Conservation (phyloP, 2,329 filamentous ascomycete genomes). For the Pyrenophora seminiperda region DNA sequence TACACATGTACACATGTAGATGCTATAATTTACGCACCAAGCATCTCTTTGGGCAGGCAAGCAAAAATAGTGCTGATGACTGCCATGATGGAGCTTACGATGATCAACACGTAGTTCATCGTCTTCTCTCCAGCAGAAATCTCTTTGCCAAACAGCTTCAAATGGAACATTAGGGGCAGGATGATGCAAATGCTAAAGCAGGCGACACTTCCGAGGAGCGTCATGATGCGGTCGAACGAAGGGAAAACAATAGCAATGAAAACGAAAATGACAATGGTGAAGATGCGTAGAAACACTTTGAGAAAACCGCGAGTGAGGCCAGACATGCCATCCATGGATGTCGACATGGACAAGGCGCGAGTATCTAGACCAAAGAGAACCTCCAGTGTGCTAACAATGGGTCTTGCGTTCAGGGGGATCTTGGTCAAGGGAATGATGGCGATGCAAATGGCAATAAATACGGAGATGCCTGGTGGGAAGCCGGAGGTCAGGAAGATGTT, state of each 20-base stretch:
- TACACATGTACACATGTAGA: not conserved
- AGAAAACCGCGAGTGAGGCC: slow-evolving; percentile 62
- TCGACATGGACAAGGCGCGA: slow-evolving; percentile 57
- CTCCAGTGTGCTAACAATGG: slow-evolving; percentile 84
- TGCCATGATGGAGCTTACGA: slow-evolving; percentile 71
- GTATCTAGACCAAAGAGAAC: slow-evolving; percentile 75
- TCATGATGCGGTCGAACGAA: slow-evolving; percentile 87
- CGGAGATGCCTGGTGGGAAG: slow-evolving; percentile 74
- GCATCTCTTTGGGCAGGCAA: slow-evolving; percentile 74
- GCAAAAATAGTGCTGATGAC: slow-evolving; percentile 83
- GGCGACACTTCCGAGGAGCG: slow-evolving; percentile 83
- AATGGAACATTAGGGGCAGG: slow-evolving; percentile 83
- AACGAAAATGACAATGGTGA: slow-evolving; percentile 73
- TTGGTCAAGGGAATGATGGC: slow-evolving; percentile 95
- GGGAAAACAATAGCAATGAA: slow-evolving; percentile 75
- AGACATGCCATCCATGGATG: slow-evolving; percentile 59
- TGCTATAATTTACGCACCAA: slow-evolving; percentile 10
- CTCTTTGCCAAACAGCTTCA: slow-evolving; percentile 83
- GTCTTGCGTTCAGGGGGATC: slow-evolving; percentile 86
- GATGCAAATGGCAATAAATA: slow-evolving; percentile 83
- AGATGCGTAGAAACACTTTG: slow-evolving; percentile 67
- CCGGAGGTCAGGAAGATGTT: slow-evolving; percentile 78
- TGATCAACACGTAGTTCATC: slow-evolving; percentile 71
- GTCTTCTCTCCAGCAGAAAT: slow-evolving; percentile 67
- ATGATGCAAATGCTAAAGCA: slow-evolving; percentile 96